A percentile compares a stretch with the other conserved stretches of the same genome.
Evolutionary conservation across 2,329 filamentous ascomycete species (phyloP).

Genomic region (Cercospora janseana): DNA sequence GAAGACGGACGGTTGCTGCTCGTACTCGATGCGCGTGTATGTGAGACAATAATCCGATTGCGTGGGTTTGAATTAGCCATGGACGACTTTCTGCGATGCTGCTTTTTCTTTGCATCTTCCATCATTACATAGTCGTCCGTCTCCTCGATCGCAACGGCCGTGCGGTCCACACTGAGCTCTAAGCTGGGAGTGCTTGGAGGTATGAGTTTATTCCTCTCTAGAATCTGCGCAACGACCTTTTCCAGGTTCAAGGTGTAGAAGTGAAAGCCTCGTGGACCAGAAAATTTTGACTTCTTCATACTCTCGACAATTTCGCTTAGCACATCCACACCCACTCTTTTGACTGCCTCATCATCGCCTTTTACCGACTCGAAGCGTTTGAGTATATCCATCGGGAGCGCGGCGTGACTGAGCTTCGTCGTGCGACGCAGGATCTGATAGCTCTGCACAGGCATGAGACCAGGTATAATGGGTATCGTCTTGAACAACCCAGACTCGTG

Average conservation of each 20-base stretch:
- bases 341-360: slow-evolving; percentile 77
- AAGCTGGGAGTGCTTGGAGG: slow-evolving; percentile 47
- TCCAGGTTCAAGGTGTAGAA: slow-evolving; percentile 97
- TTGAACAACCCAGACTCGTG: slow-evolving; percentile 85
- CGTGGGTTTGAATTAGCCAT: slow-evolving; percentile 80
- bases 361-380: slow-evolving; percentile 69
- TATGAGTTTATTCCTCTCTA: slow-evolving; percentile 83
- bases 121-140: slow-evolving; percentile 43
- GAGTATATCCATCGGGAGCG: slow-evolving; percentile 69
- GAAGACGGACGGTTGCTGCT: slow-evolving; percentile 49
- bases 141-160: slow-evolving; percentile 31
- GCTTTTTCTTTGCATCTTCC: slow-evolving; percentile 48
- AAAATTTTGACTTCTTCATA: slow-evolving; percentile 62
- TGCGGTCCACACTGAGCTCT: slow-evolving; percentile 45
- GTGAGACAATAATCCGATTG: slow-evolving; percentile 75
- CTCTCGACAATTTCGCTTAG: slow-evolving; percentile 78
- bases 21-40: slow-evolving; percentile 57
- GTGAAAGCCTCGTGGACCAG: slow-evolving; percentile 76
- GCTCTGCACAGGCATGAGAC: slow-evolving; percentile 95
- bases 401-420: slow-evolving; percentile 89
- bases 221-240: slow-evolving; percentile 89
- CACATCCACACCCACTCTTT: slow-evolving; percentile 76
- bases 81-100: slow-evolving; percentile 62
- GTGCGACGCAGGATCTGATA: slow-evolving; percentile 94
- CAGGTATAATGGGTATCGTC: slow-evolving; percentile 84